Evolutionary conservation across 2,329 filamentous ascomycete species (phyloP), one percentile per base, ranked within the genome.

Genomic region (Colletotrichum zoysiae): DNA sequence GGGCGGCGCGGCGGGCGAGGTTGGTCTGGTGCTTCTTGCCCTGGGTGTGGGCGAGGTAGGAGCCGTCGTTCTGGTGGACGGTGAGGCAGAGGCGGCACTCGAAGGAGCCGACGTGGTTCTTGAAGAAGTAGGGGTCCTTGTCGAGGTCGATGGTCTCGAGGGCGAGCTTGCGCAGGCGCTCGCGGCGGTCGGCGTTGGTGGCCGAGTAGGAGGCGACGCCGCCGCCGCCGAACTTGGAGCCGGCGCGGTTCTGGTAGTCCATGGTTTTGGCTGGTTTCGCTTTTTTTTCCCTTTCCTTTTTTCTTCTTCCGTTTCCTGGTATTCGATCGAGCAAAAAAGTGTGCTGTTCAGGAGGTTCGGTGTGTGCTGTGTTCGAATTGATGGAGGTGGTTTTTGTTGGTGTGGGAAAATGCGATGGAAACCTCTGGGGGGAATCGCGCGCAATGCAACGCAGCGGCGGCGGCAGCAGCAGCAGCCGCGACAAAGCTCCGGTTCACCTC

Each of bases 81-180:
- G 96, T 99, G 35, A 99, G 87, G 80, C 96, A 99, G 51, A 99
- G 92, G 40, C 96, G 93, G 82, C 96, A 99, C 84, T 99, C 96
- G 84, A 98, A 99, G 79, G 93, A 96, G 79, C 96, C 96, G 78
- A 98, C 94, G 83, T 99, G 95, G 87, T 99, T 99, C 83, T 97
- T 97, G 91, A 99, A 99, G 87, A 98, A 98, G 89, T 98, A 99
- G 0, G 96, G 96, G 85, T 99, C 96, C 85, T 98, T 98, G 85
- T 98, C 96, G 74, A 98, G 93, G 86, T 98, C 95, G 87, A 99
- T 99, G 67, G 95, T 97, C 85, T 99, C 96, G 79, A 99, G 93
- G 70, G 96, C 96, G 80, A 99, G 95, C 86, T 98, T 98, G 82
- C 95, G 95, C 50, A 99, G 92, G 74, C 96, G 95, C 83, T 99